Percentiles rank a stretch among this genome's conserved stretches.
These are phyloP conservation scores for Artemisia argyi DNA, from an alignment of 129 eudicot species.

Conservation along the genomic window DNA sequence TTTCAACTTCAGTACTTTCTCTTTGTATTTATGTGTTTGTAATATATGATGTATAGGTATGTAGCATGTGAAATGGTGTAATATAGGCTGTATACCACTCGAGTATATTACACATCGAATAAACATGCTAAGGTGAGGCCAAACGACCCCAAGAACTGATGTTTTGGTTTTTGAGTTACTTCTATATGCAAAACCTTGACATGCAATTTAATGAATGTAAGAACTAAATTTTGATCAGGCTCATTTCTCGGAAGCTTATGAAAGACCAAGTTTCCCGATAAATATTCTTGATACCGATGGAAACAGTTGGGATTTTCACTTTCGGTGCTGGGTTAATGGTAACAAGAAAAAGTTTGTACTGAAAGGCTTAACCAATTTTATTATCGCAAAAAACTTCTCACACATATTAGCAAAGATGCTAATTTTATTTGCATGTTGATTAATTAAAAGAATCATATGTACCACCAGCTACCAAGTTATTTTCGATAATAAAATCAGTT, in stretches of 20 bases:
- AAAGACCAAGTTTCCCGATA: no score
- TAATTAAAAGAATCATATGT: slow-evolving; percentile 35
- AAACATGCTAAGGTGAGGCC: slow-evolving; percentile 51
- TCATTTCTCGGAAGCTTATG: slow-evolving; percentile 36
- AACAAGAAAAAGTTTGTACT: slow-evolving; percentile 40
- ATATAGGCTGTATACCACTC: no score
- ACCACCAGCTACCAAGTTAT: slow-evolving; percentile 50
- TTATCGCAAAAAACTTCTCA: slow-evolving; percentile 31
- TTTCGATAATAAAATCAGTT: slow-evolving; percentile 38
- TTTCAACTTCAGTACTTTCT: no score
- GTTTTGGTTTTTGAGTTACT: neutral
- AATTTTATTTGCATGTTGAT: slow-evolving; percentile 13
- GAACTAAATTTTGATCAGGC: slow-evolving; percentile 37
- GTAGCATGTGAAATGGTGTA: no score
- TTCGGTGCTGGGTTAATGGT: no score
- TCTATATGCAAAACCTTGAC: neutral
- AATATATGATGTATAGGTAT: no score
- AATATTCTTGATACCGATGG: no score
- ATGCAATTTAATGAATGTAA: neutral
- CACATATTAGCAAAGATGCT: neutral
- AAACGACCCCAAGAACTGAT: neutral
- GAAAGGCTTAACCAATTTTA: slow-evolving; percentile 53
- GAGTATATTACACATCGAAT: slow-evolving; percentile 16
- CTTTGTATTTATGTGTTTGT: no score
- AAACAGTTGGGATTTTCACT: no score